Evolutionary conservation across 768 basidiomycete species (phyloP).

Genomic region (Dioszegia crocea): DNA sequence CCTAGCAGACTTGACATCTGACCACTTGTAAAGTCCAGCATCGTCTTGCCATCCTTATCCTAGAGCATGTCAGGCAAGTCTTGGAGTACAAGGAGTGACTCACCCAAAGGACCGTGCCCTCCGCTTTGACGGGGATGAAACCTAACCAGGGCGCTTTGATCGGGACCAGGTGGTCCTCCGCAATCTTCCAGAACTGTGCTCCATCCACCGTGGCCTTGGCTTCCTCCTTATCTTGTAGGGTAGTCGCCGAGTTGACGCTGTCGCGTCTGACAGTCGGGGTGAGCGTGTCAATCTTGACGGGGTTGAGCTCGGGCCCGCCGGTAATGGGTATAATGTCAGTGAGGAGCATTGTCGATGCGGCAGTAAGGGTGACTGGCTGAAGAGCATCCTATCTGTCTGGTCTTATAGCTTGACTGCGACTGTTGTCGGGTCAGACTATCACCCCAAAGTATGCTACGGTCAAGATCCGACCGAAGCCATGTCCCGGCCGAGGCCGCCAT

Average conservation of each 20-base stretch:
- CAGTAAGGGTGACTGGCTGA: no score
- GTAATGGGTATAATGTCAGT: background rate
- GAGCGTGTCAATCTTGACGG: background rate
- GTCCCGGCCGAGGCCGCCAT: no score
- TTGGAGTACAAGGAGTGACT: background rate
- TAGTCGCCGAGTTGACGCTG: background rate
- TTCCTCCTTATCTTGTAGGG: no score
- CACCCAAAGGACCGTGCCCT: slow-evolving; percentile 18
- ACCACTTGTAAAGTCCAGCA: slow-evolving; percentile 38
- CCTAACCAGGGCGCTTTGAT: slow-evolving; percentile 12
- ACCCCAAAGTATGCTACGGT: no score
- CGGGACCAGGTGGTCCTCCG: slow-evolving; percentile 11
- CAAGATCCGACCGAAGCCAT: no score
- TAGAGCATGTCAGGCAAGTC: no score
- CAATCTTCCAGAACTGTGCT: slow-evolving; percentile 5
- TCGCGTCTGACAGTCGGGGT: background rate
- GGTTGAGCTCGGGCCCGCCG: background rate
- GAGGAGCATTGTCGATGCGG: background rate
- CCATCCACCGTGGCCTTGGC: background rate
- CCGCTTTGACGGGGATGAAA: slow-evolving; percentile 11
- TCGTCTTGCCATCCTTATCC: slow-evolving; percentile 26
- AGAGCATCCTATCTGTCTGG: no score
- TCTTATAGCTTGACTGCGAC: no score
- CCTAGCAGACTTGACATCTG: slow-evolving; percentile 40
- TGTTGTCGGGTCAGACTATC: no score